Conservation (phyloP, 805 yeast species). For the Yamadazyma philogaea region DNA sequence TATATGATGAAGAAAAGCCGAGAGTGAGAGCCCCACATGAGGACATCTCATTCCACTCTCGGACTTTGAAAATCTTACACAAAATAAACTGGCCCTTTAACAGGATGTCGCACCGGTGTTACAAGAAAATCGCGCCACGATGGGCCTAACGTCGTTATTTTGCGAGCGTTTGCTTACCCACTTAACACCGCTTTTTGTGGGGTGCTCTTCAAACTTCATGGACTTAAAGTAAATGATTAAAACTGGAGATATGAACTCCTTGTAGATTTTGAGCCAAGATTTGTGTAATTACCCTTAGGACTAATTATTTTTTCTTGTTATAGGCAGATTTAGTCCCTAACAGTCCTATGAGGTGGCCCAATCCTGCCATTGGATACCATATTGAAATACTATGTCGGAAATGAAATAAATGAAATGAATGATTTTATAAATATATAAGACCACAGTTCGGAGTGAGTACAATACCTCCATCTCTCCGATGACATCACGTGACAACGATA, state of each 20-base stretch:
- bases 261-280: too few species aligned
- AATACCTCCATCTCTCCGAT: too few species aligned
- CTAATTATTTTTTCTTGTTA: too few species aligned
- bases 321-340: too few species aligned
- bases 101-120: not conserved
- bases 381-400: not conserved
- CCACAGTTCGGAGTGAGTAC: too few species aligned
- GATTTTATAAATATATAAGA: too few species aligned
- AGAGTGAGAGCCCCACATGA: conserved; percentile 5
- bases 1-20: conserved; percentile 1
- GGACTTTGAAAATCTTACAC: conserved; percentile 9
- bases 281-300: too few species aligned
- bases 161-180: conserved; percentile 2
- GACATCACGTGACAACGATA: too few species aligned
- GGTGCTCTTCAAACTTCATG: not conserved
- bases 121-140: too few species aligned
- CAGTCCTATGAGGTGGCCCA: too few species aligned
- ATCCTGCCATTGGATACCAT: not conserved
- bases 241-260: not conserved
- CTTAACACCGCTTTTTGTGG: conserved; percentile 6
- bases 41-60: not conserved
- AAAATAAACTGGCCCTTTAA: not conserved
- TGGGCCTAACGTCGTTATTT: too few species aligned
- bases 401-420: not conserved
- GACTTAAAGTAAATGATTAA: not conserved